A percentile compares a stretch with the other conserved stretches of the same genome.
Conservation (phyloP, 192 early-diverging fungal genomes). For the Coemansia furcata region DNA sequence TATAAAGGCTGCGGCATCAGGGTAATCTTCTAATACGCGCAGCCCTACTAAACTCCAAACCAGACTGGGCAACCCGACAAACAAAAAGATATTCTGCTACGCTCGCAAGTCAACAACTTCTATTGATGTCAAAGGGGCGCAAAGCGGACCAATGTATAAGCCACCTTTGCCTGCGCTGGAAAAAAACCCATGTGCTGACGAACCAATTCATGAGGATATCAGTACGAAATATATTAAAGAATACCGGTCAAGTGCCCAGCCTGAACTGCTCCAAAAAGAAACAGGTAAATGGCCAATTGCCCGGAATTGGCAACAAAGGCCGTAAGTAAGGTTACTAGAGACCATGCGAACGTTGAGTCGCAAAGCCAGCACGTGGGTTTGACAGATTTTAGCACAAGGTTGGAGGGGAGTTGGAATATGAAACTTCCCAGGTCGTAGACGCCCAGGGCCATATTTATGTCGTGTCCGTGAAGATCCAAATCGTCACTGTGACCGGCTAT, state of each 20-base stretch:
- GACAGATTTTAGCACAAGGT: constrained; percentile 35
- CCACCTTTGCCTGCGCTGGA: constrained; percentile 38
- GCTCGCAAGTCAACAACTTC: background rate
- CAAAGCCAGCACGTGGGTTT: constrained; percentile 41
- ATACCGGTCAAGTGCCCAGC: constrained; percentile 46
- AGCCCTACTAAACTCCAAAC: constrained; percentile 38
- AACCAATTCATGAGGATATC: constrained; percentile 43
- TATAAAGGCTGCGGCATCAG: constrained; percentile 38
- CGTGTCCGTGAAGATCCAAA: constrained; percentile 25
- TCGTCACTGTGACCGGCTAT: constrained; percentile 33
- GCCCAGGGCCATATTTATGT: constrained; percentile 37
- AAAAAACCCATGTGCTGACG: constrained; percentile 45
- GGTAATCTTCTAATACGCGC: constrained; percentile 36
- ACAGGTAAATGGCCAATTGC: constrained; percentile 22
- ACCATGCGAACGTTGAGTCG: constrained; percentile 35
- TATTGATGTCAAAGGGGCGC: constrained; percentile 18
- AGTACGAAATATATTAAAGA: constrained; percentile 50
- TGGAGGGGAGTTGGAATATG: constrained; percentile 46
- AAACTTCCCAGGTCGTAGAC: constrained; percentile 48
- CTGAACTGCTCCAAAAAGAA: constrained; percentile 47
- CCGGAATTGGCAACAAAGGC: constrained; percentile 12
- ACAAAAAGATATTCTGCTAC: constrained; percentile 42
- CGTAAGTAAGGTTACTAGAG: constrained; percentile 25
- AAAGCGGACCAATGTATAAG: constrained; percentile 39
- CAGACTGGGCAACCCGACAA: constrained; percentile 21